A percentile compares a stretch with the other conserved stretches of the same genome.
These are phyloP conservation scores for Wickerhamiella spandovensis DNA, from an alignment of 805 yeast species.

Conservation along the genomic window DNA sequence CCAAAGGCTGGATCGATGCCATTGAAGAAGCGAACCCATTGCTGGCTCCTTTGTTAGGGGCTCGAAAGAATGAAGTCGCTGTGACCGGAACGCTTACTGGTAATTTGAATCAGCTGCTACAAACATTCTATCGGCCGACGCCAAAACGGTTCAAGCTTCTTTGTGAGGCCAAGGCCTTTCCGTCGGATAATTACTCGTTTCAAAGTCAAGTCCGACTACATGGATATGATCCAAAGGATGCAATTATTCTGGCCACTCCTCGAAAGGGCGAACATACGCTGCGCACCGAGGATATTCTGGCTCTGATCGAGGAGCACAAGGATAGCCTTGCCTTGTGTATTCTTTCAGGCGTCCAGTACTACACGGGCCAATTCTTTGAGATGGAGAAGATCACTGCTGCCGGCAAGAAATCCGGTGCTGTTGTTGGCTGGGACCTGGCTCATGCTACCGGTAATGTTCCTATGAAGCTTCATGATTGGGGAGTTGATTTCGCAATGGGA, in stretches of 20 bases:
- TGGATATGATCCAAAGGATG: conserved; percentile 38
- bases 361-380: conserved; percentile 80
- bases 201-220: conserved; percentile 55
- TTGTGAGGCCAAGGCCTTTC: conserved; percentile 80
- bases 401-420: conserved; percentile 38
- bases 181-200: conserved; percentile 83
- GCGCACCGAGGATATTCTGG: conserved; percentile 49
- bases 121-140: conserved; percentile 61
- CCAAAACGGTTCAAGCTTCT: conserved; percentile 47
- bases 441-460: conserved; percentile 88
- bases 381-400: conserved; percentile 53
- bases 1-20: conserved; percentile 70
- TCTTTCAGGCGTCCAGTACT: conserved; percentile 82
- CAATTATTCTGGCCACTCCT: conserved; percentile 53
- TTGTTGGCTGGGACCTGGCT: conserved; percentile 88
- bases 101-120: conserved; percentile 61
- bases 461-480: conserved; percentile 69
- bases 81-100: conserved; percentile 77
- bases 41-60: conserved; percentile 63
- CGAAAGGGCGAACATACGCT: conserved; percentile 43
- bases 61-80: conserved; percentile 56
- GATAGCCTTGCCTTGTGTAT: conserved; percentile 60
- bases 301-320: conserved; percentile 39
- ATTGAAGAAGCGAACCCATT: conserved; percentile 64
- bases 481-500: conserved; percentile 88